A percentile compares a stretch with the other conserved stretches of the same genome.
Evolutionary conservation across 345 rosid species (phyloP).

Genomic region (Eutrema japonicum): DNA sequence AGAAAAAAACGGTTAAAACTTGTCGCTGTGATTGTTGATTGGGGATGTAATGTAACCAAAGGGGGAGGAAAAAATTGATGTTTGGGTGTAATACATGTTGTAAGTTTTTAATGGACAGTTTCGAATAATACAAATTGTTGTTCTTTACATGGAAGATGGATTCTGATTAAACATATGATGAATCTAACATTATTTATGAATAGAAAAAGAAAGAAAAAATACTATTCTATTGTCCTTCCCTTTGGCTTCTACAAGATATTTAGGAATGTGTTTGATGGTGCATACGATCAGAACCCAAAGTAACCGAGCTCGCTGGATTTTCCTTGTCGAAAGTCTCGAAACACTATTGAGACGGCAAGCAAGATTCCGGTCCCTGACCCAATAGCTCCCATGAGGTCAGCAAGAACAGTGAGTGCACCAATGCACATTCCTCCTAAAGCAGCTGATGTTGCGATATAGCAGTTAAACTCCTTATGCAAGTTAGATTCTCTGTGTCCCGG

Average conservation of each 20-base stretch:
- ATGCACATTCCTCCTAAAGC: constrained; percentile 36
- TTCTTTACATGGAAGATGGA: no score
- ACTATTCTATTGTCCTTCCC: no score
- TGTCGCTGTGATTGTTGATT: constrained; percentile 44
- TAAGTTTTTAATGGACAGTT: constrained; percentile 34
- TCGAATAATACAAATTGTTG: not conserved
- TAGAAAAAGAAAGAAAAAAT: not conserved
- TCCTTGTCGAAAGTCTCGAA: constrained; percentile 19
- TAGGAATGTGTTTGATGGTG: no score
- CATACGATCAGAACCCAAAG: not conserved
- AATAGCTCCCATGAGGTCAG: constrained; percentile 31
- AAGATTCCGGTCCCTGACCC: constrained; percentile 24
- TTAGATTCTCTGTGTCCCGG: constrained; percentile 8
- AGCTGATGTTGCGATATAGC: constrained; percentile 12
- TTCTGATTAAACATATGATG: not conserved
- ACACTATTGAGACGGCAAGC: constrained; percentile 25
- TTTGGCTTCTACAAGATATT: no score
- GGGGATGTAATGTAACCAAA: constrained; percentile 44
- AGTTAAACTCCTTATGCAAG: constrained; percentile 3
- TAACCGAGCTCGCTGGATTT: not conserved
- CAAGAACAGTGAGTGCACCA: constrained; percentile 36
- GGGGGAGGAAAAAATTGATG: constrained; percentile 25
- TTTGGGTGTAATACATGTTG: constrained; percentile 39
- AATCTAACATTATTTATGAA: not conserved
- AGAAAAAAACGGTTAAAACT: constrained; percentile 17